These are phyloP conservation scores for Umbelopsis sp. DNA, from an alignment of 192 early-diverging fungal species.

Conservation along the genomic window DNA sequence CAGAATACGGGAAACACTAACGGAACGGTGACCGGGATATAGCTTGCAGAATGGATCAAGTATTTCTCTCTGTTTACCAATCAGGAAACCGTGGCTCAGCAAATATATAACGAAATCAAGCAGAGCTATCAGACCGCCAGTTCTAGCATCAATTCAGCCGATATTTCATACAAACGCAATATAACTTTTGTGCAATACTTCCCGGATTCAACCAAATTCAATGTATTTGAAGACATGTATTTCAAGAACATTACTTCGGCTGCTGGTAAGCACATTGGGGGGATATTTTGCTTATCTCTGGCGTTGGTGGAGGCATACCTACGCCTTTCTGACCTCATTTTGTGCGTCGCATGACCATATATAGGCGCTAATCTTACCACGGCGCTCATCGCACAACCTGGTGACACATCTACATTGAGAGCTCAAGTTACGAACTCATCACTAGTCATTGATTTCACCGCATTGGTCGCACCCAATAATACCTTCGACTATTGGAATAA, in stretches of 20 bases:
- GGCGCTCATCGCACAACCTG: slow-evolving; percentile 17
- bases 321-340: too few relatives aligned
- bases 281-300: not conserved
- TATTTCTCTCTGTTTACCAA: slow-evolving; percentile 45
- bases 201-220: slow-evolving; percentile 24
- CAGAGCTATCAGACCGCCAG: slow-evolving; percentile 20
- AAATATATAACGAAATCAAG: slow-evolving; percentile 35
- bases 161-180: slow-evolving; percentile 30
- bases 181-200: slow-evolving; percentile 46
- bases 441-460: slow-evolving; percentile 32
- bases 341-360: too few relatives aligned
- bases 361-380: slow-evolving; percentile 20
- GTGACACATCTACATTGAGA: slow-evolving; percentile 17
- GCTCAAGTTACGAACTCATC: slow-evolving; percentile 30
- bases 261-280: slow-evolving; percentile 37
- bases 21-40: not conserved
- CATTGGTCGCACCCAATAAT: slow-evolving; percentile 11
- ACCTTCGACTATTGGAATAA: slow-evolving; percentile 18
- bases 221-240: slow-evolving; percentile 31
- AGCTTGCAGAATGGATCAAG: slow-evolving; percentile 41
- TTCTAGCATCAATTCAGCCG: slow-evolving; percentile 19
- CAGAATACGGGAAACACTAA: not conserved
- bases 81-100: slow-evolving; percentile 24
- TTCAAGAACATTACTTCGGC: slow-evolving; percentile 39
- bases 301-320: too few relatives aligned